phyloP scores from a whole-genome alignment of 371 early-diverging fungal genomes.

The Circinella minor region DNA sequence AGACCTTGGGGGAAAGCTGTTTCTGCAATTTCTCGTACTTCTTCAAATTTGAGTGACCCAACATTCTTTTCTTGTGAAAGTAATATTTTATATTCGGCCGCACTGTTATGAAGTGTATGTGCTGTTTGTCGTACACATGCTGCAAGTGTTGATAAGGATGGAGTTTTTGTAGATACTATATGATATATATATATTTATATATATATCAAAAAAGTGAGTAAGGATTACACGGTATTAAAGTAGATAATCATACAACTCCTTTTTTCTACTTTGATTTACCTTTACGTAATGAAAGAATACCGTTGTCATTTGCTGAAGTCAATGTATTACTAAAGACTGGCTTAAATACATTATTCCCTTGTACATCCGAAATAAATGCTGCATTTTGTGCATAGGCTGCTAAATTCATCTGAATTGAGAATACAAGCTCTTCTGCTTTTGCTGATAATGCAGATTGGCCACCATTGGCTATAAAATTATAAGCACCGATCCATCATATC shows the following conservation, averaged over 20 bases:
- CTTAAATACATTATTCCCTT: conserved; percentile 17
- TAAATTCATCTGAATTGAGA: conserved; percentile 24
- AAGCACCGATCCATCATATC: background rate
- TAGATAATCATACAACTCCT: no score
- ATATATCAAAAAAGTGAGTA: background rate
- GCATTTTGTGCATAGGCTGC: conserved; percentile 26
- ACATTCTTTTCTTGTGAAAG: conserved; percentile 32
- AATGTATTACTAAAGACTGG: conserved; percentile 20
- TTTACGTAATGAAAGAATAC: conserved; percentile 3
- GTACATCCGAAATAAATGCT: conserved; percentile 18
- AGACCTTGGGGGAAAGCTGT: conserved; percentile 34
- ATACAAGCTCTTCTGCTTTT: conserved; percentile 18
- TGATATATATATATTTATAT: no score
- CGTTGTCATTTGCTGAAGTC: conserved; percentile 3
- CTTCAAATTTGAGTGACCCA: conserved; percentile 37
- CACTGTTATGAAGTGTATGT: conserved; percentile 19
- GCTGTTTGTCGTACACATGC: conserved; percentile 26
- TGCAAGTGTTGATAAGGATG: conserved; percentile 36
- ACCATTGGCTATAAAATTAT: background rate
- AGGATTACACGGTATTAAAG: background rate
- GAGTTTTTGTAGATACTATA: conserved; percentile 27
- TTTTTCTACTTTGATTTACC: conserved; percentile 6
- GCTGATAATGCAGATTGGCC: conserved; percentile 1
- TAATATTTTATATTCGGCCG: conserved; percentile 24
- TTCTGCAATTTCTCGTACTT: conserved; percentile 31